phyloP scores from a whole-genome alignment of 1,284 basidiomycete genomes.

The Pseudomicrostroma phylloplanum region DNA sequence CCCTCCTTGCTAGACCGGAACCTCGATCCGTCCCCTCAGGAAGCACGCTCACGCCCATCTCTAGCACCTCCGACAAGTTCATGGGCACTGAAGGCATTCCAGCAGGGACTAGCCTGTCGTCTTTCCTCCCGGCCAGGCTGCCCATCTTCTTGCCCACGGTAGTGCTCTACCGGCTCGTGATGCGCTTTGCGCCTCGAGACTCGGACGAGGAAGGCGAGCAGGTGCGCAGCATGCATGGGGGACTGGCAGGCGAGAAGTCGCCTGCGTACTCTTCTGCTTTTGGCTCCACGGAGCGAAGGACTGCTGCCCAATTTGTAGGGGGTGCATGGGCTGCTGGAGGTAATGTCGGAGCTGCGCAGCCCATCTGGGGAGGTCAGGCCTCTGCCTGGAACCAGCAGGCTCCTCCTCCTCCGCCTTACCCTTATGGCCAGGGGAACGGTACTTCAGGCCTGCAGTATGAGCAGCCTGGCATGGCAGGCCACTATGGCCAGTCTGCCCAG shows the following conservation, averaged over 20 bases:
- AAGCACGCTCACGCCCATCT: background rate
- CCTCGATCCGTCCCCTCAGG: constrained; percentile 19
- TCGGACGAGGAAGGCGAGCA: background rate
- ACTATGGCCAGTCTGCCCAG: no score
- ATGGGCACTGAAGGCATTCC: background rate
- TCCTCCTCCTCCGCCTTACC: background rate
- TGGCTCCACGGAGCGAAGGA: background rate
- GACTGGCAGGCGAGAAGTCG: background rate
- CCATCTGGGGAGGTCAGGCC: background rate
- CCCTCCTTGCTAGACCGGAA: constrained; percentile 42
- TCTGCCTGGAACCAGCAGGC: background rate
- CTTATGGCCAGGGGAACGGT: background rate
- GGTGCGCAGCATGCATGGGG: background rate
- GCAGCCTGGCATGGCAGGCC: no score
- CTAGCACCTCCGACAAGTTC: background rate
- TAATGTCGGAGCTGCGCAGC: background rate
- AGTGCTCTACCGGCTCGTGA: background rate
- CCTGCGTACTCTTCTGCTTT: background rate
- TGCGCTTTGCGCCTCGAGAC: constrained; percentile 1
- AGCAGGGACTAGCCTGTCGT: constrained; percentile 21
- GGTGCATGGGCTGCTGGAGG: background rate
- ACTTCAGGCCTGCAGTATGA: background rate
- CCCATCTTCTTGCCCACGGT: constrained; percentile 45
- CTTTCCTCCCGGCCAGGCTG: constrained; percentile 37
- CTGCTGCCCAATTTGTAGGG: constrained; percentile 5